Base-by-base conservation (phyloP, 2,329 filamentous ascomycete genomes). In the Stemphylium beticola region DNA sequence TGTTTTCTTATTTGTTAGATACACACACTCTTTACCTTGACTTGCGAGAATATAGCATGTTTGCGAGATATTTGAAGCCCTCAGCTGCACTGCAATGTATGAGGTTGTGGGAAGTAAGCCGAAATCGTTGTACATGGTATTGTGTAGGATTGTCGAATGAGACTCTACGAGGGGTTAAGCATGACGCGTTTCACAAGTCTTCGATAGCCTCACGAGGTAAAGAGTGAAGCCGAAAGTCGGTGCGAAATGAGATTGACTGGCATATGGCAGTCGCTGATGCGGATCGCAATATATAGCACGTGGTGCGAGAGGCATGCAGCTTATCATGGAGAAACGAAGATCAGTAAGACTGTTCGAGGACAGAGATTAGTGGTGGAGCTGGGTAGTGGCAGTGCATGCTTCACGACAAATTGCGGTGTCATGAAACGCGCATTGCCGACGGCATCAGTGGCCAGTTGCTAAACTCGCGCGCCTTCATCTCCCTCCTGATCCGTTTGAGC, bases 331-430 rank as follows among this genome's bases (percentile, higher is more conserved):
- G 42, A 48, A 29, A 32, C 18, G 24, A 40, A 45, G 34, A 50
- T 24, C 39, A 44, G 22, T 49, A 24, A 11, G 42, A 24, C 8
- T 18, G 34, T 44, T 36, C 29, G 33, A 44, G 18, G 46, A 29
- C 26, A 50, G 55, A 53, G 33, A 53, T 53, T 49, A 43, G 49
- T 15, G 42, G 51, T 40, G 40, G 51, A 54, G 51, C 45, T 37
- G 34, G 44, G 48, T 32, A 24, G 57, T 53, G 57, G 60, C 59
- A 58, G 57, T 60, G 57, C 57, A 45, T 38, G 45, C 52, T 48
- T 50, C 40, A 57, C 47, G 57, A 60, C 56, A 59, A 64, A 58
- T 64, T 66, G 56, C 57, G 51, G 58, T 60, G 64, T 64, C 58
- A 53, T 63, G 63, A 63, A 67, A 65, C 65, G 57, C 58, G 48